Evolutionary conservation across 164 flowering plant species (phyloP), one percentile per base, ranked within the genome.

Genomic region (Cinnamomum micranthum): DNA sequence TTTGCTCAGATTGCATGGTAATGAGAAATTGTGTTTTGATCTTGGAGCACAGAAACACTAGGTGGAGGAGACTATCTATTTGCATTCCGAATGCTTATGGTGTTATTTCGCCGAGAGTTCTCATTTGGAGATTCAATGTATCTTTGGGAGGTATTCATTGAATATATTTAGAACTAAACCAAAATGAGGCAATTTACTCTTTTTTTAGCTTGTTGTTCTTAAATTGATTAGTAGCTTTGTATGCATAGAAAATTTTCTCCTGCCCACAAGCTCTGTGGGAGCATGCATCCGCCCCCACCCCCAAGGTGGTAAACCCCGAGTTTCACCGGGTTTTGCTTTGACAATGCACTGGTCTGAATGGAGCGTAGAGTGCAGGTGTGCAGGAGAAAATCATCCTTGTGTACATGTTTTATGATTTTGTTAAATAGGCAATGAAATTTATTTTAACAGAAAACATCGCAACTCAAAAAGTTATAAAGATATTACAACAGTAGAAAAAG

Each of bases 41-140:
- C 60, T 77, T 83, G 77, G 80, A 67, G 47, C 25, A 59, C 96
- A 95, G 99, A 95, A 80, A 80, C 84, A 41, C 86, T 95, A 2
- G 99, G 97, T 81, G 99, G 99, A 81, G 99, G 99, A 71, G 92
- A 93, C 82, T 95, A 93, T 82, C 81, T 93, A 62, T 95, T 95
- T 89, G 99, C 99, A 68, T 82, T 95, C 82, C 88, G 99, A 60
- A 95, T 95, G 99, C 97, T 95, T 74, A 95, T 95, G 99, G 99
- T 95, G 71, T 85, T 93, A 79, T 95, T 95, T 75, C 98, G 99
- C 65, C 85, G 99, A 82, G 99, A 95, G 76, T 93, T 95, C 77
- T 95, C 99, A 14, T 93, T 95, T 82, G 89, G 93, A 58, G 99
- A 95, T 65, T 91, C 98, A 2, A 86, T 95, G 78, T 93, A 84